These are phyloP conservation scores for Aureobasidium sp. DNA, from an alignment of 2,329 filamentous ascomycete genomes.

Conservation along the genomic window DNA sequence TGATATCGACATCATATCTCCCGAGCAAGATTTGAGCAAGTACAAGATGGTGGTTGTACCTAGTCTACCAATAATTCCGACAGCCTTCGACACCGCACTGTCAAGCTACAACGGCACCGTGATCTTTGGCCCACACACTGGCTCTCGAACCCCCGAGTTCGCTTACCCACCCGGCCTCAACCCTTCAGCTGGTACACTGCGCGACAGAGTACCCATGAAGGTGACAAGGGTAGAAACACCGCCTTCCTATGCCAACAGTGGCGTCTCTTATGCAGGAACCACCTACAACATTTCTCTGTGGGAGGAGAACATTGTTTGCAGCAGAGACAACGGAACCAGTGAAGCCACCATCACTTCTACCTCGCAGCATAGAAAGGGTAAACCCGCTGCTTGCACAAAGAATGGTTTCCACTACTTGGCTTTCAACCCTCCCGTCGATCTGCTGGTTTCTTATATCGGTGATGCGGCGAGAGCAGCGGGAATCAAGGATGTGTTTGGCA, in stretches of 20 bases:
- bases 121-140: slow-evolving; percentile 21
- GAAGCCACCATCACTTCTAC: slow-evolving; percentile 19
- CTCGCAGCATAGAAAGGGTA: slow-evolving; percentile 19
- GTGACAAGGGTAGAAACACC: slow-evolving; percentile 22
- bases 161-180: slow-evolving; percentile 20
- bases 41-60: slow-evolving; percentile 23
- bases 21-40: slow-evolving; percentile 18
- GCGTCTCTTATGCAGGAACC: slow-evolving; percentile 18
- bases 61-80: slow-evolving; percentile 21
- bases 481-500: slow-evolving; percentile 18
- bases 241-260: slow-evolving; percentile 20
- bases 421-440: slow-evolving; percentile 21
- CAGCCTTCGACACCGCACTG: slow-evolving; percentile 18
- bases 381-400: slow-evolving; percentile 20
- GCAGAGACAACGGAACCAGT: slow-evolving; percentile 17
- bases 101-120: slow-evolving; percentile 18
- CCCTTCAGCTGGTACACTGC: slow-evolving; percentile 18
- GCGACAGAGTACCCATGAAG: slow-evolving; percentile 18
- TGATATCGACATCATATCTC: slow-evolving; percentile 22
- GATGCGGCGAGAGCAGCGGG: slow-evolving; percentile 19
- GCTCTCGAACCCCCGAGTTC: slow-evolving; percentile 20
- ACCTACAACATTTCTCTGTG: slow-evolving; percentile 20
- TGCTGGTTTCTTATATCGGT: slow-evolving; percentile 21
- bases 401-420: slow-evolving; percentile 20
- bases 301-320: slow-evolving; percentile 21